phyloP scores from a whole-genome alignment of 23 red algal species.

The Gracilaria vermiculophylla region DNA sequence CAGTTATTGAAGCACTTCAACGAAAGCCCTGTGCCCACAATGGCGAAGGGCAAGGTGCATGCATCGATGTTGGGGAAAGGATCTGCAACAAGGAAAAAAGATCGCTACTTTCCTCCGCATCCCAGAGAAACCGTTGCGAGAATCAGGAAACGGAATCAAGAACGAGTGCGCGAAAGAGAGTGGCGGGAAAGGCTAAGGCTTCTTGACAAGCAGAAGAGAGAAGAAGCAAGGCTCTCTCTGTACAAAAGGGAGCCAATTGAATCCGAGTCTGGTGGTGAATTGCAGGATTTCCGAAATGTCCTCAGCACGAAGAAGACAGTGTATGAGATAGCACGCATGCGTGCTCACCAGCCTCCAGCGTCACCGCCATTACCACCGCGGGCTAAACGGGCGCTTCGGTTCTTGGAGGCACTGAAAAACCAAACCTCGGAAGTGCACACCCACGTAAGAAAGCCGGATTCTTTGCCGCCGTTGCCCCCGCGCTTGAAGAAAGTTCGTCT shows the following conservation, averaged over 20 bases:
- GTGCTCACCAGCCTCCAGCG: neutral
- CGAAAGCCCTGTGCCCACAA: neutral
- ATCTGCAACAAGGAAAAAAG: neutral
- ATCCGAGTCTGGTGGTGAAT: neutral
- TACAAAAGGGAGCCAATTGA: neutral
- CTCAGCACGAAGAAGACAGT: neutral
- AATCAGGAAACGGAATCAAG: neutral
- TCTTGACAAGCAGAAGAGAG: neutral
- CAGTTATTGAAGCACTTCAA: slow-evolving; percentile 3
- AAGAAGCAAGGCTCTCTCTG: neutral
- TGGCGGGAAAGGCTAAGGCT: neutral
- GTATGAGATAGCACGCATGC: neutral
- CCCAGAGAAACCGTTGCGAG: neutral
- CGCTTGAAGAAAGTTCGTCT: neutral
- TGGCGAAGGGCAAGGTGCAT: neutral
- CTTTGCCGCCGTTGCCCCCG: neutral
- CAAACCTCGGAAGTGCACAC: neutral
- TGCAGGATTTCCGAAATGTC: neutral
- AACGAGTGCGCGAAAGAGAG: neutral
- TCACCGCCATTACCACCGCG: neutral
- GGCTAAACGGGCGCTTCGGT: neutral
- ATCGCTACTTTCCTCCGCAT: neutral
- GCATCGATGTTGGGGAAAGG: neutral
- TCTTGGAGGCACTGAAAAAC: neutral
- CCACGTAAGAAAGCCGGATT: neutral